phyloP scores from a whole-genome alignment of 345 rosid species.

The Eucalyptus erythrocorys region DNA sequence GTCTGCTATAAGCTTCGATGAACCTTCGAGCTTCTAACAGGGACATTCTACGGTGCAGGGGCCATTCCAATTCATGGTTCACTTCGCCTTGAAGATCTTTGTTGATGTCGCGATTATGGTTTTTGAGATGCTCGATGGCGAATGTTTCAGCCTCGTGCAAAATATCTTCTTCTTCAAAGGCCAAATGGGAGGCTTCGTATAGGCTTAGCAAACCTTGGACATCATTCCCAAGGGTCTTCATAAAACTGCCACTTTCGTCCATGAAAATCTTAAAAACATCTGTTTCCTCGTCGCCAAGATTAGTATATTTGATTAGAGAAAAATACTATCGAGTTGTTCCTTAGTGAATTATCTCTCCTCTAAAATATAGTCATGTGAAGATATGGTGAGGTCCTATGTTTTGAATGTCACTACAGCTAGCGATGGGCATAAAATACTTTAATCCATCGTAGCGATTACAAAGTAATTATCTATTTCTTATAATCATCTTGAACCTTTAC shows the following conservation, averaged over 20 bases:
- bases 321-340: neutral
- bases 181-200: slow-evolving; percentile 20
- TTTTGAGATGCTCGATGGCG: neutral
- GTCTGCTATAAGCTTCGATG: slow-evolving; percentile 3
- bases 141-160: slow-evolving; percentile 1
- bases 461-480: neutral
- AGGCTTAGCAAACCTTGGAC: slow-evolving; percentile 12
- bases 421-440: neutral
- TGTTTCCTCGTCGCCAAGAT: neutral
- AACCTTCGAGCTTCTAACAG: slow-evolving; percentile 18
- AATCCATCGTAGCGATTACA: neutral
- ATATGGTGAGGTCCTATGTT: neutral
- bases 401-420: neutral
- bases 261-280: slow-evolving; percentile 15
- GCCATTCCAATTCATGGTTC: slow-evolving; percentile 16
- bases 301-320: neutral
- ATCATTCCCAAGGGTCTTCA: neutral
- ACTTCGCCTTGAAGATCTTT: neutral
- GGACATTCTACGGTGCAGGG: slow-evolving; percentile 4
- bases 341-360: no score
- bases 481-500: neutral
- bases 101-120: neutral
- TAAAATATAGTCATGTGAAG: neutral
- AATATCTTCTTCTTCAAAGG: slow-evolving; percentile 17
- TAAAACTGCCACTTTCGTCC: slow-evolving; percentile 1